These are phyloP conservation scores for Flaveria brownii DNA, from an alignment of 129 eudicot genomes.

Conservation along the genomic window DNA sequence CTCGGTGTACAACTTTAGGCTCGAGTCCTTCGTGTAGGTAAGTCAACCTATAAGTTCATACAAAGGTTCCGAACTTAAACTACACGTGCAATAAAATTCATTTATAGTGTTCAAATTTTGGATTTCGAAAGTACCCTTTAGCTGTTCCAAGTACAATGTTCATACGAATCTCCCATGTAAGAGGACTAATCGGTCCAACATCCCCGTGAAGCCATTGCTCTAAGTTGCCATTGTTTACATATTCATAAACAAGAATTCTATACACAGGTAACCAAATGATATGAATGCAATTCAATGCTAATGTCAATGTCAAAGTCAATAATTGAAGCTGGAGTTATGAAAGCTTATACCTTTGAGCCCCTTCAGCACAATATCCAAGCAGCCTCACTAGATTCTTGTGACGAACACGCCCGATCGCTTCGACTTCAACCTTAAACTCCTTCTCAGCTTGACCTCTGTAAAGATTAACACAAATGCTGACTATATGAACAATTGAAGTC, in stretches of 20 bases:
- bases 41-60: slow-evolving; percentile 57
- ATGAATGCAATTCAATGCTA: not conserved
- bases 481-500: not conserved
- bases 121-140: slow-evolving; percentile 54
- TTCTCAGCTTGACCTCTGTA: slow-evolving; percentile 92
- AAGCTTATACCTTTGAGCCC: slow-evolving; percentile 75
- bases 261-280: slow-evolving; percentile 13
- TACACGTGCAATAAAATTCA: not conserved
- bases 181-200: slow-evolving; percentile 73
- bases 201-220: slow-evolving; percentile 48
- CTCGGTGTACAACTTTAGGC: slow-evolving; percentile 91
- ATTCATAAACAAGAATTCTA: slow-evolving; percentile 44
- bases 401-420: slow-evolving; percentile 93
- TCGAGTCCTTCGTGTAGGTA: slow-evolving; percentile 93
- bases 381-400: slow-evolving; percentile 91
- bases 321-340: slow-evolving; percentile 7
- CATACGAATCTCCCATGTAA: slow-evolving; percentile 85
- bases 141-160: slow-evolving; percentile 74
- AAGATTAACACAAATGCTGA: not conserved
- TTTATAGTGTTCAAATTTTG: not conserved
- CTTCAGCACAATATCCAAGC: slow-evolving; percentile 94
- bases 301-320: not conserved
- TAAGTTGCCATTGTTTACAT: slow-evolving; percentile 43
- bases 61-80: slow-evolving; percentile 24
- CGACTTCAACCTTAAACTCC: slow-evolving; percentile 95